phyloP scores from a whole-genome alignment of 768 basidiomycete species.

The Lactifluus hygrophoroides region DNA sequence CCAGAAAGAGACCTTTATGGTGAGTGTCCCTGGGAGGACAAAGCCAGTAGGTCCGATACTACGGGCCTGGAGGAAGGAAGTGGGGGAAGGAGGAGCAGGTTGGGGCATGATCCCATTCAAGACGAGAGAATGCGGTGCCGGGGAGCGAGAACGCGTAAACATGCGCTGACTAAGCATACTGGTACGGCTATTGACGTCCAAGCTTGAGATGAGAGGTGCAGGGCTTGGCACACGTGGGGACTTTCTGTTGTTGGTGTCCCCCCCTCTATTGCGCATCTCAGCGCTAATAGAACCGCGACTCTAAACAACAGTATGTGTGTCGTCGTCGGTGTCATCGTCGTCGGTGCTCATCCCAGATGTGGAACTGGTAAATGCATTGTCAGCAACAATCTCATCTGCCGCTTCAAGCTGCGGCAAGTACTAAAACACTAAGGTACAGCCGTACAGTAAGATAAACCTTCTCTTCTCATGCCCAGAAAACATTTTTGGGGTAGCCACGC shows the following conservation, averaged over 20 bases:
- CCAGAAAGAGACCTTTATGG: constrained; percentile 38
- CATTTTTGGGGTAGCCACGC: too few species aligned
- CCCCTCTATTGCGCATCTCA: constrained; percentile 3
- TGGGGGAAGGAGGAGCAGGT: constrained; percentile 33
- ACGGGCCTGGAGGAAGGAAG: constrained; percentile 35
- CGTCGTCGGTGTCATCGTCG: constrained; percentile 52
- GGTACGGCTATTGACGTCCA: constrained; percentile 32
- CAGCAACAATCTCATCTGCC: neutral
- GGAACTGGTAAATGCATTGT: constrained; percentile 30
- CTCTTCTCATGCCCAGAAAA: neutral
- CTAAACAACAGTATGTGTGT: constrained; percentile 20
- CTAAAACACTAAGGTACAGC: neutral
- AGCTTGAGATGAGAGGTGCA: constrained; percentile 23
- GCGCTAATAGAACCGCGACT: constrained; percentile 3
- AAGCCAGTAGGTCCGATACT: constrained; percentile 21
- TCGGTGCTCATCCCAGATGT: constrained; percentile 44
- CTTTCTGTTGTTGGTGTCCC: neutral
- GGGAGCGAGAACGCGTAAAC: constrained; percentile 71
- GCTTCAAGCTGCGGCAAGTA: neutral
- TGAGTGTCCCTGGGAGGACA: constrained; percentile 42
- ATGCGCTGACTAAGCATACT: constrained; percentile 33
- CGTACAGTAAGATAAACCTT: neutral
- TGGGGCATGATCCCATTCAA: constrained; percentile 31
- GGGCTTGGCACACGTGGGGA: constrained; percentile 13
- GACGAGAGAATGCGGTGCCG: constrained; percentile 34